These are phyloP conservation scores for Heterobasidion annosum DNA, from an alignment of 1,284 basidiomycete species.

Conservation along the genomic window DNA sequence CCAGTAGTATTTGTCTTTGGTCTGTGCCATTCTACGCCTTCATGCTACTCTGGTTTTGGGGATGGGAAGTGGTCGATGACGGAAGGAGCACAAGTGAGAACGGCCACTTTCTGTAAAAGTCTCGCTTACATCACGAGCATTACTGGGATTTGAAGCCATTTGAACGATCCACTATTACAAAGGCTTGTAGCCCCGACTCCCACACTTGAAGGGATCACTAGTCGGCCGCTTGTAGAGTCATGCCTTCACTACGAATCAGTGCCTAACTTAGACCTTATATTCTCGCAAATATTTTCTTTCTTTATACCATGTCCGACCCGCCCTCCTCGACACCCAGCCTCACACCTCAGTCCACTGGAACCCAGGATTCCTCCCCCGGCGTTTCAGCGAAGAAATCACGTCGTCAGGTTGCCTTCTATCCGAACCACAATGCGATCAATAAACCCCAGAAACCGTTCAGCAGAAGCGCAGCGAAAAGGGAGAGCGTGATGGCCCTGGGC, in stretches of 20 bases:
- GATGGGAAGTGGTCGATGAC: not conserved
- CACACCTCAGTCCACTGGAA: conserved; percentile 42
- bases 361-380: conserved; percentile 14
- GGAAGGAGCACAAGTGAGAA: too few species aligned
- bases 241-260: not conserved
- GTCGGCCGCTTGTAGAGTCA: too few species aligned
- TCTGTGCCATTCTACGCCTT: conserved; percentile 24
- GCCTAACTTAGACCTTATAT: not conserved
- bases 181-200: too few species aligned
- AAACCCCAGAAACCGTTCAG: conserved; percentile 77
- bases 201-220: too few species aligned
- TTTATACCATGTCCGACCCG: conserved; percentile 12
- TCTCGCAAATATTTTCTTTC: not conserved
- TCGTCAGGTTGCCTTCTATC: conserved; percentile 66
- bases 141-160: too few species aligned
- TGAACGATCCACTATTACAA: too few species aligned
- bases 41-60: not conserved
- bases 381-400: conserved; percentile 32
- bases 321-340: conserved; percentile 34
- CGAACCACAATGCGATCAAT: conserved; percentile 58
- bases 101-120: too few species aligned
- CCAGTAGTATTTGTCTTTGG: conserved; percentile 70
- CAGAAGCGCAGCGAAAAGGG: conserved; percentile 75
- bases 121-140: too few species aligned
- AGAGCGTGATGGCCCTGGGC: conserved; percentile 79